Conservation (phyloP, 208 protist genomes). For the Porcisia hertigi region DNA sequence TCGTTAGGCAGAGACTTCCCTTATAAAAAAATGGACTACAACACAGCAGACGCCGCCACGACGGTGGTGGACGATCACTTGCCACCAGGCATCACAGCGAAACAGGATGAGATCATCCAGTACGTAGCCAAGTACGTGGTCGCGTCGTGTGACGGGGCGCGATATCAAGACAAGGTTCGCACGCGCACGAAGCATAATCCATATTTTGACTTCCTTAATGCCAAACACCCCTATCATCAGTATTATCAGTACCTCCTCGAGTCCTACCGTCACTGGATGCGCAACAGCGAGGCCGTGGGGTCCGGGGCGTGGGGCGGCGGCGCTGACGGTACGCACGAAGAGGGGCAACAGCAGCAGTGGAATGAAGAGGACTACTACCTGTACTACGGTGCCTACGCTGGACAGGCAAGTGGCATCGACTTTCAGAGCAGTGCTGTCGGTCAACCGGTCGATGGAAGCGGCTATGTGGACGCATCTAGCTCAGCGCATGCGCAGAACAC, state of each 20-base stretch:
- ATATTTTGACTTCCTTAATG: slow-evolving; percentile 76
- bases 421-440: background rate
- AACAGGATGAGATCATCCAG: slow-evolving; percentile 85
- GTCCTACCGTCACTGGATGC: slow-evolving; percentile 60
- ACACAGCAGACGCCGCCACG: slow-evolving; percentile 21
- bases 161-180: slow-evolving; percentile 69
- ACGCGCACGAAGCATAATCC: slow-evolving; percentile 66
- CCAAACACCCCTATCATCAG: slow-evolving; percentile 57
- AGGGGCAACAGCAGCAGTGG: slow-evolving; percentile 46
- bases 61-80: slow-evolving; percentile 31
- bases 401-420: slow-evolving; percentile 23
- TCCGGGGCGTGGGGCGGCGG: slow-evolving; percentile 16
- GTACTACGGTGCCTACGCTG: slow-evolving; percentile 34
- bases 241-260: slow-evolving; percentile 82
- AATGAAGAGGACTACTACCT: slow-evolving; percentile 36
- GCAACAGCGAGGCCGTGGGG: slow-evolving; percentile 38
- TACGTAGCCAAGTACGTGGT: slow-evolving; percentile 84
- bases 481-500: background rate
- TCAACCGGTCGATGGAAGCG: background rate
- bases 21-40: slow-evolving; percentile 1
- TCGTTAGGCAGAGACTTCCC: too few species aligned
- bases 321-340: slow-evolving; percentile 20
- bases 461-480: slow-evolving; percentile 5
- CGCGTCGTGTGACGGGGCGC: slow-evolving; percentile 59
- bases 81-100: slow-evolving; percentile 61